phyloP scores from a whole-genome alignment of 208 protist genomes.

The Trypanosoma cruzi region DNA sequence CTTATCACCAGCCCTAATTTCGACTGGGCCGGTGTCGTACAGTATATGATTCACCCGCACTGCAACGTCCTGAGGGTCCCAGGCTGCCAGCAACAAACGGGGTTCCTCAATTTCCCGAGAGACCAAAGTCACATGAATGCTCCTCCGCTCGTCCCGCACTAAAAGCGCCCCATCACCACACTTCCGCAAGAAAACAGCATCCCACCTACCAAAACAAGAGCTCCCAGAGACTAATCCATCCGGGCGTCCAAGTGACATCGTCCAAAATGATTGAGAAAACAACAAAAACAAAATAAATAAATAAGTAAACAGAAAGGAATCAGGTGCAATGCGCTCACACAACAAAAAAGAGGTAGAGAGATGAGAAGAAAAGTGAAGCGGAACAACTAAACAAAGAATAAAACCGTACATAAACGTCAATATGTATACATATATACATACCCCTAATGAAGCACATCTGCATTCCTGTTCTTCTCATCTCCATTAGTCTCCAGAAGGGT shows the following conservation, averaged over 20 bases:
- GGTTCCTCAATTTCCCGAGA: not conserved
- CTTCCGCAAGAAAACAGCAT: constrained; percentile 15
- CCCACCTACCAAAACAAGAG: constrained; percentile 16
- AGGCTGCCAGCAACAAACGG: constrained; percentile 18
- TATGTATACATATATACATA: constrained; percentile 4
- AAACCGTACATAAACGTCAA: constrained; percentile 1
- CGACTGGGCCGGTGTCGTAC: constrained; percentile 27
- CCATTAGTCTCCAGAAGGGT: not conserved
- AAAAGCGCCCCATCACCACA: constrained; percentile 32
- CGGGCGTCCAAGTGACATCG: not conserved
- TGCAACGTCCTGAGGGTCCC: constrained; percentile 16
- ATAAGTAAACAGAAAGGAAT: not conserved
- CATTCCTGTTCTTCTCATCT: not conserved
- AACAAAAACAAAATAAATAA: constrained; percentile 3
- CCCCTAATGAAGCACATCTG: not conserved
- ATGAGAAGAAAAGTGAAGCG: not conserved
- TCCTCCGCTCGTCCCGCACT: constrained; percentile 28
- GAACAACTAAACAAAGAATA: constrained; percentile 7
- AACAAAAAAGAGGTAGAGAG: constrained; percentile 2
- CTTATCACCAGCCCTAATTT: constrained; percentile 26
- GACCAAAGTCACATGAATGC: constrained; percentile 10
- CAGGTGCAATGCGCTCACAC: no score
- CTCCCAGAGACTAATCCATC: not conserved
- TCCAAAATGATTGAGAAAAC: not conserved
- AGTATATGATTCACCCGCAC: constrained; percentile 27